A percentile compares a stretch with the other conserved stretches of the same genome.
Evolutionary conservation across 2,329 filamentous ascomycete genomes (phyloP).

Genomic region (Talaromyces amestolkiae): DNA sequence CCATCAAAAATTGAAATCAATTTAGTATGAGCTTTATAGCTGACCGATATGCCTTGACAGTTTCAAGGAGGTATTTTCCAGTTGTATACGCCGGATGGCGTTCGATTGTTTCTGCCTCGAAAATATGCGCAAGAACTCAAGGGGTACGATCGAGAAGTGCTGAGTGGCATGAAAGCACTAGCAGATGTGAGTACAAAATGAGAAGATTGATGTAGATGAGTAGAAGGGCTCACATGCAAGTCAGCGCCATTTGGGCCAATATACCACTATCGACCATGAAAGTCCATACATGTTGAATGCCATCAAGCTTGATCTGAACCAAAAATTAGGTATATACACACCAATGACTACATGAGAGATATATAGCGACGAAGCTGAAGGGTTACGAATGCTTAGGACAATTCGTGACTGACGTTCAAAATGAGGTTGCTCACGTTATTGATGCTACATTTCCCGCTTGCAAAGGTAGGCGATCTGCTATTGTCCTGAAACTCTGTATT

Average conservation of each 20-base stretch:
- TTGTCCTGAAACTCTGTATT: background rate
- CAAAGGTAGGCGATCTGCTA: background rate
- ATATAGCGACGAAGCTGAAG: background rate
- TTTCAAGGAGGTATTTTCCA: constrained; percentile 4
- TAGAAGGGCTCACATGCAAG: background rate
- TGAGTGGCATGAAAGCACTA: constrained; percentile 13
- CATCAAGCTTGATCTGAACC: constrained; percentile 8
- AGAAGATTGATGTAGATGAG: background rate
- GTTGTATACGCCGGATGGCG: constrained; percentile 6
- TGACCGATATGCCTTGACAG: background rate
- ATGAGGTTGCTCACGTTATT: constrained; percentile 7
- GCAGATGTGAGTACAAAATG: background rate
- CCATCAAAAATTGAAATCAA: no score
- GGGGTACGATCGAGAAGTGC: constrained; percentile 7
- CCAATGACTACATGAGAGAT: background rate
- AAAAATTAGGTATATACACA: constrained; percentile 1
- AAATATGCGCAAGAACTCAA: constrained; percentile 14
- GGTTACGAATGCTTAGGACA: background rate
- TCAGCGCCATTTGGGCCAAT: constrained; percentile 4
- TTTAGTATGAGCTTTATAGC: background rate
- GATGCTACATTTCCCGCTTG: background rate
- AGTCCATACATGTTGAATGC: constrained; percentile 6
- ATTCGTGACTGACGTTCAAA: constrained; percentile 5
- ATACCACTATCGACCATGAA: constrained; percentile 10
- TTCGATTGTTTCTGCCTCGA: constrained; percentile 7